phyloP scores from a whole-genome alignment of 768 basidiomycete genomes.

The Collybia mongolica region DNA sequence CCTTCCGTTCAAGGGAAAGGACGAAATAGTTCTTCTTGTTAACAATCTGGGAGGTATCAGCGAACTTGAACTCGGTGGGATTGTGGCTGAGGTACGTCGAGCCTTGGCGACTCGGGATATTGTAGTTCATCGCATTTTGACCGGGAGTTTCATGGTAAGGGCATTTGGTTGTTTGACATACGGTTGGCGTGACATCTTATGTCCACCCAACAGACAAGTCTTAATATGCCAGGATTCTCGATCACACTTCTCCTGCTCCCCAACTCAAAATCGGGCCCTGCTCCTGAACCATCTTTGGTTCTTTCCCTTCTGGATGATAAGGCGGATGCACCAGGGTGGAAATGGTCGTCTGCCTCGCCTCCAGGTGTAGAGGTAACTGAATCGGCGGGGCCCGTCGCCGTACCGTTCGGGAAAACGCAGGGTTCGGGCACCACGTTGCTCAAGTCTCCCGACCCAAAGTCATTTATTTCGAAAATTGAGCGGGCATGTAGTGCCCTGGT shows the following conservation, averaged over 20 bases:
- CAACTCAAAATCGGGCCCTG: slow-evolving; percentile 30
- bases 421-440: slow-evolving; percentile 6
- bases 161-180: background rate
- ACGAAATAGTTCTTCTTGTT: slow-evolving; percentile 75
- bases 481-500: slow-evolving; percentile 68
- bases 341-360: slow-evolving; percentile 57
- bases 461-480: slow-evolving; percentile 54
- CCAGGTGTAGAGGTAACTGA: slow-evolving; percentile 27
- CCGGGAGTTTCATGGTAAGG: slow-evolving; percentile 85
- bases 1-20: slow-evolving; percentile 60
- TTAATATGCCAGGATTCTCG: slow-evolving; percentile 94
- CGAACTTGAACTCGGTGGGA: slow-evolving; percentile 74
- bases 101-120: slow-evolving; percentile 58
- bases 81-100: slow-evolving; percentile 59
- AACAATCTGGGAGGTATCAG: slow-evolving; percentile 89
- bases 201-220: slow-evolving; percentile 57
- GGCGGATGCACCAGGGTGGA: slow-evolving; percentile 80
- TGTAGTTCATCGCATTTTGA: slow-evolving; percentile 58
- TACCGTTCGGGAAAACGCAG: background rate
- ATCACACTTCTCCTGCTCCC: slow-evolving; percentile 81
- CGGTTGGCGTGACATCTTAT: background rate
- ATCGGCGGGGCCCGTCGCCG: background rate
- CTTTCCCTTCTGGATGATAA: slow-evolving; percentile 71
- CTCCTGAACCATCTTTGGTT: slow-evolving; percentile 40
- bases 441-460: slow-evolving; percentile 36